Base-by-base conservation (phyloP, 306 rosid genomes). In the Dalbergia cultrata region DNA sequence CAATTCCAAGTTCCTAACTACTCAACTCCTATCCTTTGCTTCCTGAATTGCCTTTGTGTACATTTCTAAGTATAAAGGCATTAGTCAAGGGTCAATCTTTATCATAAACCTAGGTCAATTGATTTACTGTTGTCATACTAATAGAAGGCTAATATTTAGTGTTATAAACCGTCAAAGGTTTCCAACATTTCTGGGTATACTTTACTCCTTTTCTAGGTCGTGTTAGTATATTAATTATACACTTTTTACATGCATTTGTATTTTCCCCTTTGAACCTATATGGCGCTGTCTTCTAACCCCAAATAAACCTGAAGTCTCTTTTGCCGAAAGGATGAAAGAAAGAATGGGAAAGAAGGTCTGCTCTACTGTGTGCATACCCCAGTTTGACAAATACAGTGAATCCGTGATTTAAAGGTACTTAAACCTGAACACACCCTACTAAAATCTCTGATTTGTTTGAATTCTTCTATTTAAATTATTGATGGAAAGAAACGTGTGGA, bases 401-500 rank as follows among this genome's bases (percentile, higher is more conserved):
- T 26, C 13, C 57, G 45, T 66, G 44, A 73, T 43, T 44, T 18
- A 18, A 22, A 45, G 37, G 53, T 31, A 43, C 56, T 39, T 19
- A 71, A 61, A 19, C 39, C 52, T 16, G 41, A 65, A 56, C 21
- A 41, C 64, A 16, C 41, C 56, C 56, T 53, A 61, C 16, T 45
- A 33, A 49, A 35, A 67, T 33, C 19, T 69, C 13, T 64, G 61
- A 17, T 81, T 67, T 53, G 6, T 1, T 41, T 26, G 13, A 71
- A 22, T 31, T 64, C 33, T 61, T 34, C 53, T 14, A 6, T 81
- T 70, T 18, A 34, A 19, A 59, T 66, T 57, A 18, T 59, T 81
- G 74, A 71, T 33, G 74, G 74, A 66, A 39, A 22, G 69, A 76
- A 81, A 39, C 58, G 35, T 77, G 19, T 70, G 67, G 44, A 45